A percentile compares a stretch with the other conserved stretches of the same genome.
Conservation (phyloP, 257 asterid species). For the Solanum bulbocastanum region DNA sequence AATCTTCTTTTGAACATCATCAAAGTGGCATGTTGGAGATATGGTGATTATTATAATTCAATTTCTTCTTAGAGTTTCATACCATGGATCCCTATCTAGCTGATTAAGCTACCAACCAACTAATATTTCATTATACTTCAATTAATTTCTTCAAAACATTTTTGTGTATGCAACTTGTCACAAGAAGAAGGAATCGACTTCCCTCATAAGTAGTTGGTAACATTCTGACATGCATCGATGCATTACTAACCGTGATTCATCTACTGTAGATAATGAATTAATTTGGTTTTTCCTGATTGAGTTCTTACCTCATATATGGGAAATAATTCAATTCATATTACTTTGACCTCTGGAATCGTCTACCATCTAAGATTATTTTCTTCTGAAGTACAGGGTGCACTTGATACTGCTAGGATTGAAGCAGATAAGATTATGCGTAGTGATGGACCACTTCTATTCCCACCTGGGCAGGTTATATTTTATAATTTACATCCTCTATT, state of each 20-base stretch:
- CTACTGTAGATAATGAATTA: background rate
- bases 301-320: background rate
- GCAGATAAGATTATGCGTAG: slow-evolving; percentile 84
- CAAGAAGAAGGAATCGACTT: background rate
- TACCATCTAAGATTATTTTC: background rate
- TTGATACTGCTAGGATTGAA: slow-evolving; percentile 57
- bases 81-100: background rate
- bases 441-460: slow-evolving; percentile 82
- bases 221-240: background rate
- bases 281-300: background rate
- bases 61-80: background rate
- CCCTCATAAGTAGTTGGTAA: background rate
- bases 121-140: background rate
- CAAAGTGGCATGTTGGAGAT: background rate
- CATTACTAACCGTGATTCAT: background rate
- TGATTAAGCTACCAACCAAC: background rate
- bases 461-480: slow-evolving; percentile 83
- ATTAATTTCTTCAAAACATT: background rate
- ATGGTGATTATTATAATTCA: background rate
- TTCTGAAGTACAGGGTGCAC: slow-evolving; percentile 37
- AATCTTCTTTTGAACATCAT: background rate
- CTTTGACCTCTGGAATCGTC: background rate
- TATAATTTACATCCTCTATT: background rate
- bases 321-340: background rate
- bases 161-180: background rate